These are phyloP conservation scores for Saraca asoca DNA, from an alignment of 331 rosid genomes.

Conservation along the genomic window DNA sequence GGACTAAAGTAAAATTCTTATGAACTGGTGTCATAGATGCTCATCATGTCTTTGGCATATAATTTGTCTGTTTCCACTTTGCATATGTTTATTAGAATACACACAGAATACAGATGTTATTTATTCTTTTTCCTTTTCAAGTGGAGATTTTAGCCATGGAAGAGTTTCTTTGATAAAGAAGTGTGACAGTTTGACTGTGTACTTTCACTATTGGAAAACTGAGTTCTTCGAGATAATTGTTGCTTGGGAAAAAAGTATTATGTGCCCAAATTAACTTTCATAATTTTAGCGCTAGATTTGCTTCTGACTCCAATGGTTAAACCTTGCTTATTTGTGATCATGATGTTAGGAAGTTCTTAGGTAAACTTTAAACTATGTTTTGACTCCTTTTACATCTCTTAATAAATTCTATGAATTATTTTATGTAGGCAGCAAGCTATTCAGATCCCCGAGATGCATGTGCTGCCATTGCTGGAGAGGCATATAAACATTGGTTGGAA, in stretches of 20 bases:
- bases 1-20: background rate
- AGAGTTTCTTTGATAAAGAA: background rate
- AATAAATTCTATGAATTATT: no score
- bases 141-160: background rate
- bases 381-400: no score
- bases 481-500: conserved; percentile 86
- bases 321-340: no score
- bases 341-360: no score
- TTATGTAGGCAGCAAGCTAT: conserved; percentile 75
- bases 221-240: no score
- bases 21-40: background rate
- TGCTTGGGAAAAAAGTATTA: no score
- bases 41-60: conserved; percentile 6
- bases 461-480: conserved; percentile 92
- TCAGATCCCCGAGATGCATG: conserved; percentile 97
- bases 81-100: conserved; percentile 9
- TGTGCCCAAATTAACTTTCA: no score
- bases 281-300: no score
- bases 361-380: no score
- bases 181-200: no score
- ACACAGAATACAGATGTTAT: background rate
- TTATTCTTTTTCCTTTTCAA: background rate
- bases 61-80: background rate
- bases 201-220: no score
- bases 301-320: no score